Evolutionary conservation across 805 yeast species (phyloP).

Genomic region (Candida vartiovaarae): DNA sequence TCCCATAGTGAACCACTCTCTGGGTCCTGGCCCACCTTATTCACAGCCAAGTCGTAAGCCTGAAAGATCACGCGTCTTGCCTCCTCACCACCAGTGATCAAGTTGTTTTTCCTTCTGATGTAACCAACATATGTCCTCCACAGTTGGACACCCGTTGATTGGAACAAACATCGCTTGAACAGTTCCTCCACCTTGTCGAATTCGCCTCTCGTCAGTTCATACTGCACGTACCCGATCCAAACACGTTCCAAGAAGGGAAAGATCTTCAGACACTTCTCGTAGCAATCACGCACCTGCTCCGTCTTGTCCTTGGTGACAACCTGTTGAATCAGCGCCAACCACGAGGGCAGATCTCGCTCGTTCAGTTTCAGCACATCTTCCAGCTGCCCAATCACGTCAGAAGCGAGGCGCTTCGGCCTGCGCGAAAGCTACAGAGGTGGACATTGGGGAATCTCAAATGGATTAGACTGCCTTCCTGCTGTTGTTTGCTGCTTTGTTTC

Average conservation of each 20-base stretch:
- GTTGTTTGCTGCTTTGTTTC: too few relatives aligned
- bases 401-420: conserved; percentile 18
- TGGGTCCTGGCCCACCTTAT: conserved; percentile 73
- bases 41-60: conserved; percentile 79
- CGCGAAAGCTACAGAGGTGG: conserved; percentile 1
- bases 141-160: conserved; percentile 55
- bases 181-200: conserved; percentile 58
- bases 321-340: conserved; percentile 48
- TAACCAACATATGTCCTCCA: conserved; percentile 77
- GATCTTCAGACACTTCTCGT: conserved; percentile 49
- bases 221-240: conserved; percentile 71
- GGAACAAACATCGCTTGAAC: conserved; percentile 56
- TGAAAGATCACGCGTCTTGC: conserved; percentile 67
- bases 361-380: conserved; percentile 46
- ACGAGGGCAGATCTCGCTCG: conserved; percentile 46
- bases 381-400: conserved; percentile 52
- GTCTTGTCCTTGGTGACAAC: conserved; percentile 47
- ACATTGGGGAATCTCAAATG: neutral
- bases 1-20: conserved; percentile 68
- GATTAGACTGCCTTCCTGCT: too few relatives aligned
- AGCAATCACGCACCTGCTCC: conserved; percentile 51
- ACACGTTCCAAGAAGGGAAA: conserved; percentile 64
- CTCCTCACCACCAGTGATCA: conserved; percentile 75
- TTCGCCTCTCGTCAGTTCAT: conserved; percentile 58
- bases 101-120: conserved; percentile 59